A percentile compares a stretch with the other conserved stretches of the same genome.
These are phyloP conservation scores for Pelargonium citronellum DNA, from an alignment of 441 rosid species.

Conservation along the genomic window DNA sequence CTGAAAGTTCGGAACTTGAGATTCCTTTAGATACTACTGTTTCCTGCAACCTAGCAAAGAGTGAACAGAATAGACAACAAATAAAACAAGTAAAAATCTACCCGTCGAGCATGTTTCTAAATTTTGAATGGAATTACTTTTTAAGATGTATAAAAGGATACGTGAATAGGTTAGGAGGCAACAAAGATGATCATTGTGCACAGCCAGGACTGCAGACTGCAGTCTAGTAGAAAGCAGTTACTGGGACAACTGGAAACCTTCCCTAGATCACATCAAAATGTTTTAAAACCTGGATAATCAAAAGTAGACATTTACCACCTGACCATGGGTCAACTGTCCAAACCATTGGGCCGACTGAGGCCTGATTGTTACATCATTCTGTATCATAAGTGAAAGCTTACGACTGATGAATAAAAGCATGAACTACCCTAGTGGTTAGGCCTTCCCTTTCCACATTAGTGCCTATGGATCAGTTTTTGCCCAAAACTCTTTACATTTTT, in stretches of 20 bases:
- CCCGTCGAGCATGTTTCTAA: not conserved
- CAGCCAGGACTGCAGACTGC: not conserved
- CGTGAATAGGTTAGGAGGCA: not conserved
- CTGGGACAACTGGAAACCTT: not conserved
- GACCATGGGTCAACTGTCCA: not conserved
- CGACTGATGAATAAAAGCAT: not conserved
- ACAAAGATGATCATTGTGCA: not conserved
- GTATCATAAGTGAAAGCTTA: not conserved
- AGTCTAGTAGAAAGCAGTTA: not conserved
- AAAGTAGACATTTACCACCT: too few species aligned
- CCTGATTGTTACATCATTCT: not conserved
- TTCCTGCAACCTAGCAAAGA: conserved; percentile 49
- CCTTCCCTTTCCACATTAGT: not conserved
- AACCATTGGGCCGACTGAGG: not conserved
- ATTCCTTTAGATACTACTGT: conserved; percentile 33
- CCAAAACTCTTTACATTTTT: not conserved
- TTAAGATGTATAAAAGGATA: not conserved
- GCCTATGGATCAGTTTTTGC: not conserved
- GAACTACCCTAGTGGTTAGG: not conserved
- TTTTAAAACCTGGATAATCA: too few species aligned
- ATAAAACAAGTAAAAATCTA: not conserved
- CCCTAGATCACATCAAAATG: not conserved
- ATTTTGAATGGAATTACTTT: not conserved
- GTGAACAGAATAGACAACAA: conserved; percentile 7
- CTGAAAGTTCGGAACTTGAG: conserved; percentile 32